Percentiles rank a stretch among this genome's conserved stretches.
These are phyloP conservation scores for Heterobasidion irregulare DNA, from an alignment of 1,284 basidiomycete species.

Conservation along the genomic window DNA sequence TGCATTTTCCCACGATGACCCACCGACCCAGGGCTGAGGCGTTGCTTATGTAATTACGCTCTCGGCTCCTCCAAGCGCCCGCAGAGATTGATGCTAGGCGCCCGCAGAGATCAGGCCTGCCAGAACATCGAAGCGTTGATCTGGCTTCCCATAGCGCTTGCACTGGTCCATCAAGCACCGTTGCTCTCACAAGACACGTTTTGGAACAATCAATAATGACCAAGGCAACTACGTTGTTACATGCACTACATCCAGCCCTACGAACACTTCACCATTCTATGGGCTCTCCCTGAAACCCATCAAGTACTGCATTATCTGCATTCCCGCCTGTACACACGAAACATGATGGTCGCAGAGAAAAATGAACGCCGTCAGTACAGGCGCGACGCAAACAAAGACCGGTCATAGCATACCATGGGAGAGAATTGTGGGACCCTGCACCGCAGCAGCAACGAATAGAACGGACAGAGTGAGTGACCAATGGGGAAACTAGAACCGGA, in stretches of 20 bases:
- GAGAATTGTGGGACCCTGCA: background rate
- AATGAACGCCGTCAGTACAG: background rate
- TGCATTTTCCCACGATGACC: slow-evolving; percentile 9
- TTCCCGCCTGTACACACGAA: slow-evolving; percentile 37
- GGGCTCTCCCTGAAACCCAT: slow-evolving; percentile 48
- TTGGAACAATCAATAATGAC: too few relatives aligned
- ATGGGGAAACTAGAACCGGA: background rate
- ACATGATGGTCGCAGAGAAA: background rate
- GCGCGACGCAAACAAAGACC: background rate
- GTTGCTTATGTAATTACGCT: background rate
- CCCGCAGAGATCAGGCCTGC: too few relatives aligned
- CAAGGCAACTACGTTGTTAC: background rate
- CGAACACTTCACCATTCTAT: slow-evolving; percentile 3
- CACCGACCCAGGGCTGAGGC: background rate
- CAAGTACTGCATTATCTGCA: slow-evolving; percentile 63
- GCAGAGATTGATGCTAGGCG: too few relatives aligned
- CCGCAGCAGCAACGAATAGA: background rate
- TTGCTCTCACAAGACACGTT: too few relatives aligned
- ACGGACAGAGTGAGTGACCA: background rate
- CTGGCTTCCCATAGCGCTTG: too few relatives aligned
- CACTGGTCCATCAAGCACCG: too few relatives aligned
- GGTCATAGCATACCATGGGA: background rate
- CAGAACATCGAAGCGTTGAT: too few relatives aligned
- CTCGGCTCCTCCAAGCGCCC: background rate
- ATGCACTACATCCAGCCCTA: background rate